These are phyloP conservation scores for Melanopsichium pennsylvanicum DNA, from an alignment of 1,284 basidiomycete species.

Conservation along the genomic window DNA sequence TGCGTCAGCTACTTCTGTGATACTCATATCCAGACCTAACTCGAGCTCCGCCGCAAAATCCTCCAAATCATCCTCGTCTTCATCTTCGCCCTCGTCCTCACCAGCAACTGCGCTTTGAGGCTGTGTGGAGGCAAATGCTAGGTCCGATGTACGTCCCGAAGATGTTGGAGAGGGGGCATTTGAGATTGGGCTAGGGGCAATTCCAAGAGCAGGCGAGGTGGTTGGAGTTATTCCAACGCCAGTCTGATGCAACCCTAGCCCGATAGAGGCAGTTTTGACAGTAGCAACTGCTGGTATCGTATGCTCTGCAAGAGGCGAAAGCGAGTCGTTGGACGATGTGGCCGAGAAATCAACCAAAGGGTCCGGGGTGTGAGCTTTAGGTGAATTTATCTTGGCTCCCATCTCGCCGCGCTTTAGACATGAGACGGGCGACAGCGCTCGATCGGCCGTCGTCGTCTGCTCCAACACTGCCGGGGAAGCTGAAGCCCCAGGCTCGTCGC, in stretches of 20 bases:
- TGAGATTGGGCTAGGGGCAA: constrained; percentile 6
- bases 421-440: constrained; percentile 24
- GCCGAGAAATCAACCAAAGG: constrained; percentile 1
- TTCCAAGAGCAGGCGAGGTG: constrained; percentile 24
- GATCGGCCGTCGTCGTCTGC: background rate
- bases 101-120: background rate
- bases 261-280: constrained; percentile 13
- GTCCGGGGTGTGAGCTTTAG: constrained; percentile 36
- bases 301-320: constrained; percentile 4
- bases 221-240: constrained; percentile 32
- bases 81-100: constrained; percentile 8
- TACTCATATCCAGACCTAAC: constrained; percentile 39
- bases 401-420: constrained; percentile 16
- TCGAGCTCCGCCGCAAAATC: constrained; percentile 50
- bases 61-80: constrained; percentile 37
- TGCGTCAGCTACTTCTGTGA: constrained; percentile 26
- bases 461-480: background rate
- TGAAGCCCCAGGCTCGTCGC: background rate
- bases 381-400: constrained; percentile 18
- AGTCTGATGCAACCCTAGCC: constrained; percentile 33
- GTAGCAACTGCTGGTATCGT: background rate
- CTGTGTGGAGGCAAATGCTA: background rate
- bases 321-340: background rate
- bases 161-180: background rate
- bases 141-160: background rate